Base-by-base conservation (phyloP, 495 filamentous ascomycete genomes). In the Annulohypoxylon stygium region DNA sequence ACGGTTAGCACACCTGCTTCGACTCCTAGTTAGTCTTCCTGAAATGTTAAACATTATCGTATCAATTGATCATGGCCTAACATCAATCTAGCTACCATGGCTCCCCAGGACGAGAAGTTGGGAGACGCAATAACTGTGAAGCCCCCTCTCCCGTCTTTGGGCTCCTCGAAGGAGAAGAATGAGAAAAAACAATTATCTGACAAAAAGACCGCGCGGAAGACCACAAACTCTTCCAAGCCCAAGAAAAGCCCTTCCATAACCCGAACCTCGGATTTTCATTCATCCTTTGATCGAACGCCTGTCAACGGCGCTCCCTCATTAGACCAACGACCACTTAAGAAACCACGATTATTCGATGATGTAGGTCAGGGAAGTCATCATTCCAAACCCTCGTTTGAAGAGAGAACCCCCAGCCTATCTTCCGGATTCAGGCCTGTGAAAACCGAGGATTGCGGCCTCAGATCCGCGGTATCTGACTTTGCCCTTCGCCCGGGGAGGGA, bases 401-500 rank as follows among this genome's bases (percentile, higher is more conserved):
- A 69, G 16, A 67, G 39, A 20, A 63, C 48, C 3, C 48, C 68
- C 47, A 51, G 47, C 20, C n/a, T 34, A 50, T 37, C 63, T 48
- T 53, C 63, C 11, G 55, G 41, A 51, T 45, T 47, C 45, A 59
- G 51, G 30, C 51, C 61, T 33, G 20, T 50, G 20, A 45, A 51
- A 34, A n/a, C 43, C 61, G 61, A 67, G 39, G 60, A 69, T 23
- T 41, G 39, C 20, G 58, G 61, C 48, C 45, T 53, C 45, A 71
- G 30, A 67, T 67, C 66, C 53, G 67, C 58, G 53, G 26, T 71
- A 48, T 70, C 75, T 34, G 69, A 75, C 65, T 78, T 78, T 71
- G 69, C 75, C 30, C 75, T 78, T 18, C 77, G 70, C 20, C 77
- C 77, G 7, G 71, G 63, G 41, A 75, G 75, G 11, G 69, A n/a